phyloP scores from a whole-genome alignment of 2,329 filamentous ascomycete species.

The Leptographium radiaticola region DNA sequence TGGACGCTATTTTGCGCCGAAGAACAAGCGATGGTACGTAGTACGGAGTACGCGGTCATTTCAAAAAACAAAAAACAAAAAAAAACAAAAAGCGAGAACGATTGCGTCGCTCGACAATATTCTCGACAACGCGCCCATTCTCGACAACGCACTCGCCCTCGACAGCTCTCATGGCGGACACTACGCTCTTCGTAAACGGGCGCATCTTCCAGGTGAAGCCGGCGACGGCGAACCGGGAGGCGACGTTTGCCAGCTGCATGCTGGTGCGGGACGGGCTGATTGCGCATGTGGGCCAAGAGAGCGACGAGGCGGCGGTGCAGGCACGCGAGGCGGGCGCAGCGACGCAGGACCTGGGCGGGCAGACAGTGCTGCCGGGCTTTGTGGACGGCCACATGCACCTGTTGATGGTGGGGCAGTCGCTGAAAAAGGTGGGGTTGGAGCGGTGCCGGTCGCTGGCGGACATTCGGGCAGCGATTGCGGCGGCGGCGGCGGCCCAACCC shows the following conservation, averaged over 20 bases:
- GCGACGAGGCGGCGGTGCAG: constrained; percentile 16
- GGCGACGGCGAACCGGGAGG: constrained; percentile 12
- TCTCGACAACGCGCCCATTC: too few relatives aligned
- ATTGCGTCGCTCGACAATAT: too few relatives aligned
- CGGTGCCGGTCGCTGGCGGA: constrained; percentile 32
- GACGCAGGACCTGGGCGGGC: constrained; percentile 23
- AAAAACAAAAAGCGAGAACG: too few relatives aligned
- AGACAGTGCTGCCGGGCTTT: constrained; percentile 38
- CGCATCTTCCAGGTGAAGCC: constrained; percentile 28
- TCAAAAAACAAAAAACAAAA: too few relatives aligned
- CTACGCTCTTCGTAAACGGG: constrained; percentile 27
- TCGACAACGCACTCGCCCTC: too few relatives aligned
- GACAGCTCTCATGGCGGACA: not conserved
- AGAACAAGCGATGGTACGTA: too few relatives aligned
- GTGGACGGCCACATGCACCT: constrained; percentile 47
- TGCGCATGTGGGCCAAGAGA: constrained; percentile 20
- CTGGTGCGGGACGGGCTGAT: constrained; percentile 23
- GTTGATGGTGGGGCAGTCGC: constrained; percentile 38
- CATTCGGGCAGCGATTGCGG: constrained; percentile 31
- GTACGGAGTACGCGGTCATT: too few relatives aligned
- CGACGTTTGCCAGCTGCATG: constrained; percentile 23
- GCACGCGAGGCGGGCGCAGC: constrained; percentile 2
- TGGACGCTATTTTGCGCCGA: too few relatives aligned
- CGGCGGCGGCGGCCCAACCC: constrained; percentile 31
- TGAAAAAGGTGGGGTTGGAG: constrained; percentile 35